phyloP scores from a whole-genome alignment of 2,329 filamentous ascomycete species.

The Fusarium azukiicola region DNA sequence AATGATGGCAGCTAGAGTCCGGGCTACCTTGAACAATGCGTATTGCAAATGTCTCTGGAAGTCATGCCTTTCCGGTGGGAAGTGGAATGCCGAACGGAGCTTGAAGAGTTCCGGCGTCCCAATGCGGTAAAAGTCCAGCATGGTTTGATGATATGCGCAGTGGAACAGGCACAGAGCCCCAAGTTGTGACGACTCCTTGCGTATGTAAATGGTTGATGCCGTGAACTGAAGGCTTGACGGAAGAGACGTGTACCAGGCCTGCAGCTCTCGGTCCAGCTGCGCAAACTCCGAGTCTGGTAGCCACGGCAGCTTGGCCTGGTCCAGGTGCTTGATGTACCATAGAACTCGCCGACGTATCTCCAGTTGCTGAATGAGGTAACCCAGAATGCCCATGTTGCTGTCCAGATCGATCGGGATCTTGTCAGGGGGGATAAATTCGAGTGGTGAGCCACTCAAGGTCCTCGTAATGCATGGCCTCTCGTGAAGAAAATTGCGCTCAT shows the following conservation, averaged over 20 bases:
- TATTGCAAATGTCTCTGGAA: constrained; percentile 26
- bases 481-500: constrained; percentile 34
- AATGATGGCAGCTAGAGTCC: constrained; percentile 37
- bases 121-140: constrained; percentile 43
- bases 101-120: constrained; percentile 40
- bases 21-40: constrained; percentile 19
- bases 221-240: constrained; percentile 35
- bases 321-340: constrained; percentile 41
- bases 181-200: constrained; percentile 38
- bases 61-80: constrained; percentile 33
- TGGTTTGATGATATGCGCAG: constrained; percentile 42
- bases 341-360: constrained; percentile 40
- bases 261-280: constrained; percentile 18
- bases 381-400: constrained; percentile 40
- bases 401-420: constrained; percentile 26
- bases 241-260: constrained; percentile 32
- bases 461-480: constrained; percentile 35
- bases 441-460: constrained; percentile 23
- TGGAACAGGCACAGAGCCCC: constrained; percentile 42
- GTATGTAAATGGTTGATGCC: constrained; percentile 34
- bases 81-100: constrained; percentile 38
- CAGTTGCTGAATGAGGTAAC: constrained; percentile 37
- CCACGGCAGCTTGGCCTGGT: constrained; percentile 37
- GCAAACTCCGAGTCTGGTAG: constrained; percentile 40
- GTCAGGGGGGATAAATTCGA: constrained; percentile 26